Percentiles rank a stretch among this genome's conserved stretches.
phyloP scores from a whole-genome alignment of 805 yeast genomes.

The Priceomyces carsonii region DNA sequence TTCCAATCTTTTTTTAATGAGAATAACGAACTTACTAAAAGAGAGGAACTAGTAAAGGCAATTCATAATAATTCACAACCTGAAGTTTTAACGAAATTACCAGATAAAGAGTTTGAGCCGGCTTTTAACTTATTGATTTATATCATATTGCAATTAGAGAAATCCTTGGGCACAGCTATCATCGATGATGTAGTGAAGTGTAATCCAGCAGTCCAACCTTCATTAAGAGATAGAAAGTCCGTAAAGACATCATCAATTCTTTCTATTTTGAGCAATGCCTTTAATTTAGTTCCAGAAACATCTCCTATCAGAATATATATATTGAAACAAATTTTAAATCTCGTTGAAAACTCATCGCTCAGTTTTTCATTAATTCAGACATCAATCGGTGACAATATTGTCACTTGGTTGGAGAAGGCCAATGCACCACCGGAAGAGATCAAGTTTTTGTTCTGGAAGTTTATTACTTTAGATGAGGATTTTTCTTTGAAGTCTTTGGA shows the following conservation, averaged over 20 bases:
- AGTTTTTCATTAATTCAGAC: slow-evolving; percentile 34
- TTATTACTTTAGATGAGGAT: slow-evolving; percentile 34
- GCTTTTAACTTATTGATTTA: slow-evolving; percentile 42
- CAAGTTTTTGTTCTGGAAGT: slow-evolving; percentile 36
- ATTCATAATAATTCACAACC: slow-evolving; percentile 29
- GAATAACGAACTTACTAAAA: slow-evolving; percentile 25
- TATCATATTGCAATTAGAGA: slow-evolving; percentile 32
- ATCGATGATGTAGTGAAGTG: slow-evolving; percentile 28
- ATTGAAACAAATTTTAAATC: slow-evolving; percentile 31
- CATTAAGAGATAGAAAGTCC: slow-evolving; percentile 45
- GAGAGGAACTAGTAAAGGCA: slow-evolving; percentile 25
- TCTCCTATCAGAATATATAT: slow-evolving; percentile 32
- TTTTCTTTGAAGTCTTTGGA: slow-evolving; percentile 31
- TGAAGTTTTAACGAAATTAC: slow-evolving; percentile 31
- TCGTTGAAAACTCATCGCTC: slow-evolving; percentile 28
- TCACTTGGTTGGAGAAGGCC: slow-evolving; percentile 34
- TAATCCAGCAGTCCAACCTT: slow-evolving; percentile 37
- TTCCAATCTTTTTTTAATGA: slow-evolving; percentile 22
- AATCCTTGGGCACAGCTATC: slow-evolving; percentile 21
- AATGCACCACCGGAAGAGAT: slow-evolving; percentile 30
- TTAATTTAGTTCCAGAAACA: slow-evolving; percentile 40
- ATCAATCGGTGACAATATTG: slow-evolving; percentile 38
- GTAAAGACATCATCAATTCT: slow-evolving; percentile 42
- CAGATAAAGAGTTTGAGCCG: slow-evolving; percentile 47
- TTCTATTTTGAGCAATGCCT: slow-evolving; percentile 40